phyloP scores from a whole-genome alignment of 2,329 filamentous ascomycete genomes.

The Cadophora malorum region DNA sequence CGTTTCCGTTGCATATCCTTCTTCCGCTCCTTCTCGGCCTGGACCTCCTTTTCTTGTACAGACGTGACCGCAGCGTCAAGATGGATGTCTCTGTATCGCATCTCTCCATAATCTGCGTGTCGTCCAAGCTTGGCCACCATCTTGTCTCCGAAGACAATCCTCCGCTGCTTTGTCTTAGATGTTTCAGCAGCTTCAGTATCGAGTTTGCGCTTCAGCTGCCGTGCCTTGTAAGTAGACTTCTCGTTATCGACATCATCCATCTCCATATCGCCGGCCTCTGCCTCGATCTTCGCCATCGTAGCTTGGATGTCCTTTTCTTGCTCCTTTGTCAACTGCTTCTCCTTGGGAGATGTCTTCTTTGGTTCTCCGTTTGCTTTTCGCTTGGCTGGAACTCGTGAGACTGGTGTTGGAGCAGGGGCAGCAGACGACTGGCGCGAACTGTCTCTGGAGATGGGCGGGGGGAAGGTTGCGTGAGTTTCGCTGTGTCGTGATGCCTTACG shows the following conservation, averaged over 20 bases:
- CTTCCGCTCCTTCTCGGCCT: slow-evolving; percentile 97
- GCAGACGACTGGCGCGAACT: slow-evolving; percentile 55
- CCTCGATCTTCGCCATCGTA: slow-evolving; percentile 65
- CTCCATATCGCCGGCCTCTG: slow-evolving; percentile 64
- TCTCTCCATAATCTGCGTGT: slow-evolving; percentile 74
- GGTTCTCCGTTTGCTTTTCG: slow-evolving; percentile 54
- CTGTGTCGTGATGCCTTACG: slow-evolving; percentile 39
- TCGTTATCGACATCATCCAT: slow-evolving; percentile 56
- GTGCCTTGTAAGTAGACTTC: slow-evolving; percentile 60
- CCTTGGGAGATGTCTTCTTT: slow-evolving; percentile 59
- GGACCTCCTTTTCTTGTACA: slow-evolving; percentile 87
- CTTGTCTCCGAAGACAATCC: slow-evolving; percentile 63
- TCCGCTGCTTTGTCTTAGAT: slow-evolving; percentile 67
- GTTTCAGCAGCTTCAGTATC: slow-evolving; percentile 69
- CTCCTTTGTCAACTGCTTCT: slow-evolving; percentile 58
- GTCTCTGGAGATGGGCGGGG: slow-evolving; percentile 41
- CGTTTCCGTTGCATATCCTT: slow-evolving; percentile 99
- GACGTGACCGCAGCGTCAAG: slow-evolving; percentile 83
- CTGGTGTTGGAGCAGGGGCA: slow-evolving; percentile 51
- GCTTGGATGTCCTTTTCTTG: slow-evolving; percentile 75
- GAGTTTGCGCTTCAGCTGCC: slow-evolving; percentile 69
- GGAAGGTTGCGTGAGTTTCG: slow-evolving; percentile 32
- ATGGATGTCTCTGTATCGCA: slow-evolving; percentile 77
- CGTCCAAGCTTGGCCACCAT: slow-evolving; percentile 67
- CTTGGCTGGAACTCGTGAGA: slow-evolving; percentile 51